Evolutionary conservation across 2,329 filamentous ascomycete genomes (phyloP), one percentile per base, ranked within the genome.

Genomic region (Fusarium piperis): DNA sequence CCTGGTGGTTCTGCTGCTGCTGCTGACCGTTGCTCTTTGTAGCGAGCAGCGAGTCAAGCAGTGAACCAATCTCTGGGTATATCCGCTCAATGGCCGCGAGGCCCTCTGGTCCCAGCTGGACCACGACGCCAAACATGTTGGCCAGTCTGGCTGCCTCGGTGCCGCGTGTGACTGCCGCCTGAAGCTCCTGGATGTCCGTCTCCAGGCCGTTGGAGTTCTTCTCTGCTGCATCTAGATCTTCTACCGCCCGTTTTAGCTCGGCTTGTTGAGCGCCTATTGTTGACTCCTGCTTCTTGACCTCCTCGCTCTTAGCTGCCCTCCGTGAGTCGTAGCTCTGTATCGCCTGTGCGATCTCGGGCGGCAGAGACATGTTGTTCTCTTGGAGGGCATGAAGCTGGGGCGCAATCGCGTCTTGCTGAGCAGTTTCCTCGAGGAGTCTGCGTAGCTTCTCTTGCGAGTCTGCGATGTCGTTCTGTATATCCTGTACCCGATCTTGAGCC

Each of bases 51-150:
- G 71, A 73, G 46, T 77, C 75, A 28, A 77, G 65, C 51, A 77
- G 57, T 20, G 75, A 75, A 35, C 74, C 75, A 62, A 77, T 77
- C 72, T 77, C 75, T 28, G 75, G 75, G 73, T 77, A 77, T 75
- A 77, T 76, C 38, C 73, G 68, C 70, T 77, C 75, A 60, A 77
- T 75, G 51, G 65, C 75, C 32, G 72, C 74, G 39, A 77, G 44
- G 15, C 75, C 75, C 46, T 72, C 72, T 4, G 75, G 75, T 6
- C 75, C 75, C 30, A 77, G 36, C 57, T 74, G 75, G 53, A 77
- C 75, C 65, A 77, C 69, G 5, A 75, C 67, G 62, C 75, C 67
- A 56, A 77, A 76, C 74, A 77, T 76, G 62, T 70, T 66, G 48
- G 75, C 72, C 52, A 76, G 64, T 35, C 75, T 62, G 26, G 71